phyloP scores from a whole-genome alignment of 805 yeast genomes.

The Schwanniomyces sp. region DNA sequence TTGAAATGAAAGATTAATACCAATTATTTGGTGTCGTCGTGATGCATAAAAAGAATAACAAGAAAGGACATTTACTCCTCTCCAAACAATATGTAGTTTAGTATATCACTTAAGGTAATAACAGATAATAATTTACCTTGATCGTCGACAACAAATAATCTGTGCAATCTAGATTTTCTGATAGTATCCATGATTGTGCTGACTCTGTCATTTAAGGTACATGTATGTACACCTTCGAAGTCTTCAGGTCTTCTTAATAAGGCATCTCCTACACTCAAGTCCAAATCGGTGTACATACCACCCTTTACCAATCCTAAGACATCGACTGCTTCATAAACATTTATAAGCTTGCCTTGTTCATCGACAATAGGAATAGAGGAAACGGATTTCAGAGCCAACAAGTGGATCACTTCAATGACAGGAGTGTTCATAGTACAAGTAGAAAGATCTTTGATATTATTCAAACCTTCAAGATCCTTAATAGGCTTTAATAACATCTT shows the following conservation, averaged over 20 bases:
- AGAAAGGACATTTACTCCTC: conserved; percentile 28
- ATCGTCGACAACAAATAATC: conserved; percentile 91
- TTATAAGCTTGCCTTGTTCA: conserved; percentile 62
- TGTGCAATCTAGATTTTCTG: conserved; percentile 84
- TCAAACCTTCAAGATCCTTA: conserved; percentile 64
- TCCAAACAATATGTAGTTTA: conserved; percentile 75
- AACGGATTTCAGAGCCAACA: conserved; percentile 75
- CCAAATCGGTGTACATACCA: conserved; percentile 87
- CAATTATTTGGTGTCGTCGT: background rate
- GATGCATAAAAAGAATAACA: background rate
- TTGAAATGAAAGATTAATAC: background rate
- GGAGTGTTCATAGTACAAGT: conserved; percentile 90
- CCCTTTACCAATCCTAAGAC: conserved; percentile 90
- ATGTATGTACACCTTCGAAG: conserved; percentile 96
- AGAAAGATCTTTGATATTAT: conserved; percentile 52
- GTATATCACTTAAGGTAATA: conserved; percentile 86
- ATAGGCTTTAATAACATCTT: conserved; percentile 77
- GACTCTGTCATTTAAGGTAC: conserved; percentile 82
- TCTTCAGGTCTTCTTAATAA: conserved; percentile 90
- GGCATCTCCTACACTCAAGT: conserved; percentile 93
- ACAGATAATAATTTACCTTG: conserved; percentile 77
- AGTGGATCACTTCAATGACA: conserved; percentile 87
- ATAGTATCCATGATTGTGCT: conserved; percentile 92
- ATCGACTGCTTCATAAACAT: conserved; percentile 95
- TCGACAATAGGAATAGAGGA: conserved; percentile 94